Evolutionary conservation across 352 stramenopile genomes (phyloP).

Genomic region (Phytophthora melonis): DNA sequence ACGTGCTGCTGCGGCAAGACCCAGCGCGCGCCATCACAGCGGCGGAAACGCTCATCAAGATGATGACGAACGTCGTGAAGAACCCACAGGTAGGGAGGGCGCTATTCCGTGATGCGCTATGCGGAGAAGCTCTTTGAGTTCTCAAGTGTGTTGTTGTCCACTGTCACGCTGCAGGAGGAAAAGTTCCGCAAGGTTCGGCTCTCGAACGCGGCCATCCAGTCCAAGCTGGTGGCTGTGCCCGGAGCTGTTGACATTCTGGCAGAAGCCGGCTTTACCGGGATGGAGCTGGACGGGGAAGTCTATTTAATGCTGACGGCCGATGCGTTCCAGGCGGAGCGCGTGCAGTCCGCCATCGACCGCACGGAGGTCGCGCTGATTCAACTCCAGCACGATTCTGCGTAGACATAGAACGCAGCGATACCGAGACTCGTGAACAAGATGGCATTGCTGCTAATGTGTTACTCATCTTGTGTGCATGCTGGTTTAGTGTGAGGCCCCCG

Average conservation of each 20-base stretch:
- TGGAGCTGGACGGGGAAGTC: slow-evolving; percentile 52
- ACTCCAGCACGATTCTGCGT: slow-evolving; percentile 60
- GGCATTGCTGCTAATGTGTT: slow-evolving; percentile 21
- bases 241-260: slow-evolving; percentile 66
- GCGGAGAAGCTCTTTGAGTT: not conserved
- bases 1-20: slow-evolving; percentile 71
- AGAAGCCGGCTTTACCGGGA: slow-evolving; percentile 63
- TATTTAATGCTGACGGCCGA: slow-evolving; percentile 67
- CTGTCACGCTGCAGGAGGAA: slow-evolving; percentile 51
- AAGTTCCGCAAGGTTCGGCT: slow-evolving; percentile 79
- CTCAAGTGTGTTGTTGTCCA: slow-evolving; percentile 3
- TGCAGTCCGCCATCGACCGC: slow-evolving; percentile 68
- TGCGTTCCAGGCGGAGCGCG: slow-evolving; percentile 46
- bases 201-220: slow-evolving; percentile 66
- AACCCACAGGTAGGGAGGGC: slow-evolving; percentile 58
- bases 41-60: slow-evolving; percentile 74
- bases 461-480: not conserved
- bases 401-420: slow-evolving; percentile 21
- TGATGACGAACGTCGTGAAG: slow-evolving; percentile 72
- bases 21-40: slow-evolving; percentile 56
- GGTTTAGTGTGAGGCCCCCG: not conserved
- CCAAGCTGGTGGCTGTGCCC: slow-evolving; percentile 67
- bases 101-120: not conserved
- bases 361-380: slow-evolving; percentile 77
- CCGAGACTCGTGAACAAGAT: slow-evolving; percentile 29